Evolutionary conservation across 2,329 filamentous ascomycete genomes (phyloP).

Genomic region (Penicillium sp.): DNA sequence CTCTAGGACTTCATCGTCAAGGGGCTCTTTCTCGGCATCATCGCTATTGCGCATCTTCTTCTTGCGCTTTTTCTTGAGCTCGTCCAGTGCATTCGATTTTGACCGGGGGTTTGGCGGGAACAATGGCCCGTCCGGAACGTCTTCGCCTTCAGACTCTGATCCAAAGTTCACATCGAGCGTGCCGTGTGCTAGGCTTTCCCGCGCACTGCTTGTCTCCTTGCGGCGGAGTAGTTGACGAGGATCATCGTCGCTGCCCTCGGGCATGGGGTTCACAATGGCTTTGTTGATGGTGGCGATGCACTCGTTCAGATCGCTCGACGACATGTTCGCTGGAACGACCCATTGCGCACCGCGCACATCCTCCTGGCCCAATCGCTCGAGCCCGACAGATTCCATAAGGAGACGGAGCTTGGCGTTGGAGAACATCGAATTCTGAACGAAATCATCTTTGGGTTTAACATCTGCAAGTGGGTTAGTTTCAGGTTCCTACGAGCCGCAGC

Average conservation of each 20-base stretch:
- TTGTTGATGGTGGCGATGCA: conserved; percentile 72
- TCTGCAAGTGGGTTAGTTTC: conserved; percentile 42
- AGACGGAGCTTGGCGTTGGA: conserved; percentile 87
- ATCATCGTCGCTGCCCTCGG: conserved; percentile 72
- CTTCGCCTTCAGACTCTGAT: conserved; percentile 67
- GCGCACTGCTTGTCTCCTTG: conserved; percentile 54
- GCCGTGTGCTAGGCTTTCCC: conserved; percentile 34
- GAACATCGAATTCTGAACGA: conserved; percentile 74
- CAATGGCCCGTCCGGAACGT: conserved; percentile 59
- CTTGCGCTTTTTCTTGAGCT: conserved; percentile 63
- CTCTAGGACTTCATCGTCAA: conserved; percentile 62
- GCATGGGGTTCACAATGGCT: conserved; percentile 75
- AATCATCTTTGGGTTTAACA: conserved; percentile 65
- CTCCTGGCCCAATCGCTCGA: conserved; percentile 65
- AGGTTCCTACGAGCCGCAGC: not conserved
- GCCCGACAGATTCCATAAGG: conserved; percentile 74
- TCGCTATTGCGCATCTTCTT: conserved; percentile 52
- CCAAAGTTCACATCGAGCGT: conserved; percentile 63
- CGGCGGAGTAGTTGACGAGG: conserved; percentile 79
- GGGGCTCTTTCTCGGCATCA: conserved; percentile 53
- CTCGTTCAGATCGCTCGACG: conserved; percentile 67
- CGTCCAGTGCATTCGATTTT: conserved; percentile 56
- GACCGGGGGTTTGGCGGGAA: conserved; percentile 62
- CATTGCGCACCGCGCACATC: conserved; percentile 77
- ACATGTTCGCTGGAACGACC: conserved; percentile 70